phyloP scores from a whole-genome alignment of 805 yeast genomes.

The Danielia reshetovae region DNA sequence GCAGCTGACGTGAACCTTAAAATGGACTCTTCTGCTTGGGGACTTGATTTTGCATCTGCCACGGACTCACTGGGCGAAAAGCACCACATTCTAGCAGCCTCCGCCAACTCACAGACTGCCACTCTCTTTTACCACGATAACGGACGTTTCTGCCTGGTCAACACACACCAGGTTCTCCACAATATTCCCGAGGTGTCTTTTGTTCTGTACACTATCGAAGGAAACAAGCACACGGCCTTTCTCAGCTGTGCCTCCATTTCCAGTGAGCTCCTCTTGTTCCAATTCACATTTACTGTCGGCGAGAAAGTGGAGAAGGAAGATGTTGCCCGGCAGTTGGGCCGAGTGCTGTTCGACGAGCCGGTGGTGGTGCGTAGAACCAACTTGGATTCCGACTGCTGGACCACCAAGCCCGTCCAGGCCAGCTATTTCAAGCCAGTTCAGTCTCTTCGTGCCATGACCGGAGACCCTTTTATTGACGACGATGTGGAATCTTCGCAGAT shows the following conservation, averaged over 20 bases:
- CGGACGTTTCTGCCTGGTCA: constrained; percentile 26
- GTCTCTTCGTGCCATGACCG: constrained; percentile 44
- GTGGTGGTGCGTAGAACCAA: constrained; percentile 19
- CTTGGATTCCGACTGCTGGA: constrained; percentile 47
- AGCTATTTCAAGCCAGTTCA: constrained; percentile 46
- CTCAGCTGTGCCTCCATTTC: constrained; percentile 42
- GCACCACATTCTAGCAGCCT: constrained; percentile 39
- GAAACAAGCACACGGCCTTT: constrained; percentile 22
- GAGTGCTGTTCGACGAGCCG: constrained; percentile 25
- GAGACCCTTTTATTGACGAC: constrained; percentile 39
- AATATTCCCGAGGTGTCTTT: constrained; percentile 54
- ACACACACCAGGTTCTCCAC: constrained; percentile 43
- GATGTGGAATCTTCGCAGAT: constrained; percentile 25
- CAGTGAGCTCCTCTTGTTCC: constrained; percentile 41
- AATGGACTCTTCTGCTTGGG: constrained; percentile 56
- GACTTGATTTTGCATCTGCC: constrained; percentile 43
- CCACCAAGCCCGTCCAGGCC: constrained; percentile 37
- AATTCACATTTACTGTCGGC: constrained; percentile 25
- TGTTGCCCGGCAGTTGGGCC: constrained; percentile 7
- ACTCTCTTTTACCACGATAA: constrained; percentile 35
- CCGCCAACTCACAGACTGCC: constrained; percentile 52
- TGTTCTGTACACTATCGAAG: constrained; percentile 18
- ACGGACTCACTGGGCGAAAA: constrained; percentile 12
- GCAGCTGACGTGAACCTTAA: constrained; percentile 26
- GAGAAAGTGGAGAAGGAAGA: constrained; percentile 25